Conservation (phyloP, 192 early-diverging fungal species). For the Backusella parvicylindrica region DNA sequence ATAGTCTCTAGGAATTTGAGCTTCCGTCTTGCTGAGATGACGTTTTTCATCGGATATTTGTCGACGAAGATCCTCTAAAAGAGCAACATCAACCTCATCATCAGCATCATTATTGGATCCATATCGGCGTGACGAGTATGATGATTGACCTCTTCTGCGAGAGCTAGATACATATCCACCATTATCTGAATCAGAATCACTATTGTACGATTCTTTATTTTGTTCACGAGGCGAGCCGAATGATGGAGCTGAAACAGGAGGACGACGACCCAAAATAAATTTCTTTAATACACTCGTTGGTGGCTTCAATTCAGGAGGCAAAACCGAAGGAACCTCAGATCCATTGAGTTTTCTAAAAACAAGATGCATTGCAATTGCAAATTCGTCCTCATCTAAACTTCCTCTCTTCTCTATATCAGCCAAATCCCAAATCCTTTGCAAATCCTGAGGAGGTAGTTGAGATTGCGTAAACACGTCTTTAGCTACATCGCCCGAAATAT, state of each 20-base stretch:
- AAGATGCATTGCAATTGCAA: conserved; percentile 96
- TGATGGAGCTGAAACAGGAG: conserved; percentile 5
- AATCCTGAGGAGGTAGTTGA: conserved; percentile 42
- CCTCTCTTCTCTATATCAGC: conserved; percentile 82
- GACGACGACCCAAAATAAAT: conserved; percentile 25
- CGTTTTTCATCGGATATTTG: conserved; percentile 13
- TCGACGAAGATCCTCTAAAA: conserved; percentile 14
- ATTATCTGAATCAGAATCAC: conserved; percentile 1
- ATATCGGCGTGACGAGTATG: background rate
- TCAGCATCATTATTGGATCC: background rate
- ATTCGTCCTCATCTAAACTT: conserved; percentile 92
- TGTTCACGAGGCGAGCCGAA: background rate
- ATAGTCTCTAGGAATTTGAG: background rate
- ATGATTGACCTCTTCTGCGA: conserved; percentile 15
- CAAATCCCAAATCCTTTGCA: conserved; percentile 60
- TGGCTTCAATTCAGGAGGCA: conserved; percentile 86
- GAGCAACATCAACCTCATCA: background rate
- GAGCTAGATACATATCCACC: conserved; percentile 32
- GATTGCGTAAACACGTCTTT: conserved; percentile 60
- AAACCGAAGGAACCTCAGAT: conserved; percentile 67
- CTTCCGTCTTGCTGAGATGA: background rate
- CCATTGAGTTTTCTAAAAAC: conserved; percentile 87
- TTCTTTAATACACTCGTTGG: conserved; percentile 57
- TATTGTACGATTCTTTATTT: background rate
- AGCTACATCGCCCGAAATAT: conserved; percentile 50